Base-by-base conservation (phyloP, 371 early-diverging fungal species). In the Haplosporangium sp. region DNA sequence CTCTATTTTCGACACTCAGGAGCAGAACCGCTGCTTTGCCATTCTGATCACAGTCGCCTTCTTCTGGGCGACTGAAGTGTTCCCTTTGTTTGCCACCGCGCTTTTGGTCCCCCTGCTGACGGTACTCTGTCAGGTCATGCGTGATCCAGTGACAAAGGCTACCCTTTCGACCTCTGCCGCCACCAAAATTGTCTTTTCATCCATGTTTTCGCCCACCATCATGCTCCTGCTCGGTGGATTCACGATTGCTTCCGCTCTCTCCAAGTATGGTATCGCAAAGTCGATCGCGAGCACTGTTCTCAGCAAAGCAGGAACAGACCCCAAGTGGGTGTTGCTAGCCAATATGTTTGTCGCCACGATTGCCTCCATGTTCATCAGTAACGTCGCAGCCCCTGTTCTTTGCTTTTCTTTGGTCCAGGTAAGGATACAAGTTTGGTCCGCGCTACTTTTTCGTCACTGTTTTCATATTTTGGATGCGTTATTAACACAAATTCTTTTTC, bases 21-120 rank as follows among this genome's bases (percentile, higher is more conserved):
- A 88, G 69, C 86, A 89, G 71, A 91, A 92, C 67, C 80, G 86
- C 42, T 90, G 90, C 65, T 80, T 90, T 51, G 89, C 88, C 0
- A 85, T 90, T 43, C 70, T 90, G 57, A 69, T 87, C 42, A 81
- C 83, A 11, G 87, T 85, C 14, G 84, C 86, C 29, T 74, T 68
- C 48, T 70, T 90, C 21, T 90, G 90, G 90, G 89, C 89, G 14
- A 83, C 84, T 42, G 90, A 97, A 87, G 92, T 92, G 13, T 88
- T 98, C 74, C 99, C 98, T 6, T 84, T 98, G 50, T 97, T 95
- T 82, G 96, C 94, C 18, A 98, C 99, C 2, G 91, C 96, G 12
- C 76, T 98, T 23, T 75, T 95, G 51, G 91, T 98, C 23, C 99
- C 99, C 0, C 83, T 97, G 45, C 72, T 97, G 48, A 88, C 95